Evolutionary conservation across 805 yeast species (phyloP).

Genomic region (Debaryomyces prosopidis): DNA sequence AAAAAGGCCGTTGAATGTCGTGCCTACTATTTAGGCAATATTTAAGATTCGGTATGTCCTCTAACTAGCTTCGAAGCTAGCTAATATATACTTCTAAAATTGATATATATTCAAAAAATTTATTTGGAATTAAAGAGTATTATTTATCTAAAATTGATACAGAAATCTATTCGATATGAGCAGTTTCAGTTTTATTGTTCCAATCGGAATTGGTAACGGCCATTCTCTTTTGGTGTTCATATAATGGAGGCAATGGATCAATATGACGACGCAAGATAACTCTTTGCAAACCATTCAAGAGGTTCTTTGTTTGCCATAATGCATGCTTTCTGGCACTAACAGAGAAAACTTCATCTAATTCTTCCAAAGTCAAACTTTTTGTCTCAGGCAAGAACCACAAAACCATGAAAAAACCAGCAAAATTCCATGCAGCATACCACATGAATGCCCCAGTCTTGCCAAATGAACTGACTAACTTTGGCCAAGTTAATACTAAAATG

Average conservation of each 20-base stretch:
- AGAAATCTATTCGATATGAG: constrained; percentile 46
- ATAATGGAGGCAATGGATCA: constrained; percentile 54
- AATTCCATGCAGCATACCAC: constrained; percentile 85
- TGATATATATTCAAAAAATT: no score
- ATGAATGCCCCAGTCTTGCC: constrained; percentile 85
- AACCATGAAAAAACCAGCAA: constrained; percentile 67
- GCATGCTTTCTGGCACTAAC: constrained; percentile 62
- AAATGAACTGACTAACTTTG: constrained; percentile 63
- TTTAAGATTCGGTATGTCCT: no score
- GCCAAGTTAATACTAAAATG: constrained; percentile 76
- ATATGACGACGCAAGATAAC: constrained; percentile 47
- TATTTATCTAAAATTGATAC: no score
- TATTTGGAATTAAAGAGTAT: no score
- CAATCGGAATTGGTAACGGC: constrained; percentile 63
- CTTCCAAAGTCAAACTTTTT: constrained; percentile 66
- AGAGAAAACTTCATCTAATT: constrained; percentile 70
- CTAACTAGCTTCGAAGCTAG: no score
- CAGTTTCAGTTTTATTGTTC: constrained; percentile 58
- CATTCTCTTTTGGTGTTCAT: constrained; percentile 51
- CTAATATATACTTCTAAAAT: no score
- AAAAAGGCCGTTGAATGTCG: no score
- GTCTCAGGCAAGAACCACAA: constrained; percentile 75
- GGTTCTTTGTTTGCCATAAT: constrained; percentile 29
- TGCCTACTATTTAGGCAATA: no score
- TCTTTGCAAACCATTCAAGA: constrained; percentile 46